A percentile compares a stretch with the other conserved stretches of the same genome.
phyloP scores from a whole-genome alignment of 148 eudicot species.

The Amaranthus hypochondriacus region DNA sequence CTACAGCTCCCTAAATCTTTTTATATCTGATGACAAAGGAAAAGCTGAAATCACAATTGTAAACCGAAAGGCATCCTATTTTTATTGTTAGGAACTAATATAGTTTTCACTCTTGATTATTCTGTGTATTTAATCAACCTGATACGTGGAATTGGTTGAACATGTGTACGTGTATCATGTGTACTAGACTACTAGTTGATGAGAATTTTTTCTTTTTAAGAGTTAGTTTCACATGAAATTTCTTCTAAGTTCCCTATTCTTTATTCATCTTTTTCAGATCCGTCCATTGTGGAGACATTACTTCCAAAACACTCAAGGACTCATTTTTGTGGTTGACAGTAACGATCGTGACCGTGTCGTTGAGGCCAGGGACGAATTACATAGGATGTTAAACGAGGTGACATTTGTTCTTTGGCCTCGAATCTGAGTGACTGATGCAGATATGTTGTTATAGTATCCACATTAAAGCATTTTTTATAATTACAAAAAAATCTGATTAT shows the following conservation, averaged over 20 bases:
- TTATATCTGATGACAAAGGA: too few species aligned
- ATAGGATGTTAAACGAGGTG: conserved; percentile 37
- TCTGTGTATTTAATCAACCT: background rate
- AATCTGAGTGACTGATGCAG: background rate
- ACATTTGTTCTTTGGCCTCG: background rate
- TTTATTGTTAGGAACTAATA: background rate
- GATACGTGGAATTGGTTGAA: background rate
- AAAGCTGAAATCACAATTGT: background rate
- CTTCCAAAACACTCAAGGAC: conserved; percentile 37
- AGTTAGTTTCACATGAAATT: background rate
- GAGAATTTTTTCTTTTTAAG: background rate
- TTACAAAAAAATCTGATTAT: background rate
- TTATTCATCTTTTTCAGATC: conserved; percentile 17
- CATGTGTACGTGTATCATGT: conserved; percentile 6
- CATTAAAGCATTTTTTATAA: background rate
- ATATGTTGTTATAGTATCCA: background rate
- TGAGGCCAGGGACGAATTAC: conserved; percentile 35
- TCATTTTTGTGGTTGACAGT: conserved; percentile 37
- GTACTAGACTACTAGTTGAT: background rate
- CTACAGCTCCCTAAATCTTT: too few species aligned
- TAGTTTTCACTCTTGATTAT: background rate
- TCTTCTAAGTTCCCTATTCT: background rate
- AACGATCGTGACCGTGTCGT: conserved; percentile 37
- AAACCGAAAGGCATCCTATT: background rate
- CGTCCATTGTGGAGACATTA: conserved; percentile 42